Evolutionary conservation across 352 stramenopile species (phyloP).

Genomic region (Pythium guiyangense): DNA sequence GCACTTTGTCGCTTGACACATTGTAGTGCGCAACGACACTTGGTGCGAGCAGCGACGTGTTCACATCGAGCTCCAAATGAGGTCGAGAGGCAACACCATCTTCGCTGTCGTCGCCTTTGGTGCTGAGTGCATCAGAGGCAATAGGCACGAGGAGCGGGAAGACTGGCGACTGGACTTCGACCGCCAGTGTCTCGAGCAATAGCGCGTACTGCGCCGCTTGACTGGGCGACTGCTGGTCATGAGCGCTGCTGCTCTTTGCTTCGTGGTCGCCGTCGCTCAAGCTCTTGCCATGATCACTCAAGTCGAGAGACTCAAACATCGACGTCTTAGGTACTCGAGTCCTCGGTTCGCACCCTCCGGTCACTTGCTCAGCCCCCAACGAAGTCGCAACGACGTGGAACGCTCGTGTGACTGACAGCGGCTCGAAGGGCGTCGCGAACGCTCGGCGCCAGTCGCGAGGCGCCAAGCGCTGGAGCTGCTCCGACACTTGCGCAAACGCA

Average conservation of each 20-base stretch:
- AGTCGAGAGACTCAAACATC: not conserved
- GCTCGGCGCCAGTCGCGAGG: constrained; percentile 23
- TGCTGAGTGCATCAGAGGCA: too few relatives aligned
- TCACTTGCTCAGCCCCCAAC: too few relatives aligned
- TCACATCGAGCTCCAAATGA: constrained; percentile 42
- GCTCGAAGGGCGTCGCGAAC: constrained; percentile 31
- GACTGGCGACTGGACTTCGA: constrained; percentile 52
- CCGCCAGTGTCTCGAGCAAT: constrained; percentile 36
- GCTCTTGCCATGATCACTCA: not conserved
- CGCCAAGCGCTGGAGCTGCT: constrained; percentile 12
- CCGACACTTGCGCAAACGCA: constrained; percentile 14
- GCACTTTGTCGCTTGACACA: constrained; percentile 19
- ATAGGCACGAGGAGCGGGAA: constrained; percentile 53
- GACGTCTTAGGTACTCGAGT: not conserved
- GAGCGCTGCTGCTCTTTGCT: constrained; percentile 1
- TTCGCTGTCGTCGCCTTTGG: not conserved
- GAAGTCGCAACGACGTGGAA: constrained; percentile 20
- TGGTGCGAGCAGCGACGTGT: constrained; percentile 31
- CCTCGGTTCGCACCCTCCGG: too few relatives aligned
- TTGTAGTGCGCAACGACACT: constrained; percentile 12
- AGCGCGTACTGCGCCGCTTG: constrained; percentile 42
- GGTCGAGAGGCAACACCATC: not conserved
- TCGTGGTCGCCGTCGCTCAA: not conserved
- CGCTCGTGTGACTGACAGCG: constrained; percentile 27
- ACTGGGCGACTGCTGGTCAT: constrained; percentile 12